Percentiles rank a stretch among this genome's conserved stretches.
Evolutionary conservation across 495 filamentous ascomycete genomes (phyloP).

Genomic region (Melanomma pulvis-pyrius): DNA sequence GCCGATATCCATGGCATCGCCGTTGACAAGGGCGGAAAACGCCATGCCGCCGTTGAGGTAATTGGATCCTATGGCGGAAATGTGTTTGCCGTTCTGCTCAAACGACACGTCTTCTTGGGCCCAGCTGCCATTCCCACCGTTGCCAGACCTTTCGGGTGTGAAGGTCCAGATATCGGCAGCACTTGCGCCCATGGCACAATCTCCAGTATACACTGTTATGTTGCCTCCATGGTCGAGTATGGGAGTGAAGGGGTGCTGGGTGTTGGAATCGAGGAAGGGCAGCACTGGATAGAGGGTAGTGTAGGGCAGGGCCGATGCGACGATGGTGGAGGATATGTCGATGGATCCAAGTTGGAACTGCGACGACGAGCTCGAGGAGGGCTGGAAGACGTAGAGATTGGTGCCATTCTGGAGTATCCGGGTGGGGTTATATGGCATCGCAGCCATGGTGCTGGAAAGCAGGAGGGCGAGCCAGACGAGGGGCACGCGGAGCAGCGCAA

Average conservation of each 20-base stretch:
- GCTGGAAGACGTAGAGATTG: constrained; percentile 64
- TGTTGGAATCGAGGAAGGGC: constrained; percentile 61
- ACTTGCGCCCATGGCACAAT: constrained; percentile 57
- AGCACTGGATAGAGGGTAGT: constrained; percentile 61
- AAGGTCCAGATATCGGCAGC: constrained; percentile 61
- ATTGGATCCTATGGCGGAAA: constrained; percentile 56
- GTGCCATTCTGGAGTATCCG: constrained; percentile 58
- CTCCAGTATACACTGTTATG: constrained; percentile 69
- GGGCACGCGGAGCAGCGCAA: constrained; percentile 9
- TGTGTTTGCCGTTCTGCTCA: constrained; percentile 40
- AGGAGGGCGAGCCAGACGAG: constrained; percentile 23
- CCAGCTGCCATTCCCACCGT: constrained; percentile 62
- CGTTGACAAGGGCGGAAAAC: constrained; percentile 64
- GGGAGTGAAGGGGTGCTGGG: constrained; percentile 59
- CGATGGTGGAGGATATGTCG: constrained; percentile 62
- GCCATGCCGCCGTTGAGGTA: constrained; percentile 68
- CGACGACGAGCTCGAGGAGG: constrained; percentile 47
- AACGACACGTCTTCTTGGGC: constrained; percentile 39
- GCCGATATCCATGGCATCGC: constrained; percentile 53
- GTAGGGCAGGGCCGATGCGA: constrained; percentile 55
- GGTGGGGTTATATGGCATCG: constrained; percentile 75
- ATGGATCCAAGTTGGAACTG: constrained; percentile 61
- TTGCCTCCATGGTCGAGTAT: constrained; percentile 65
- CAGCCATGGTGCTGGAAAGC: constrained; percentile 19
- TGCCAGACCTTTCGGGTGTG: constrained; percentile 45